These are phyloP conservation scores for Brassica napus DNA, from an alignment of 345 rosid genomes.

Conservation along the genomic window Da-Ae NC_063438.1:28164501-28165000, in stretches of 20 bases:
- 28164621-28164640: not conserved
- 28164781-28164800: constrained; percentile 49
- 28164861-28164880: constrained; percentile 43
- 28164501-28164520: constrained; percentile 33
- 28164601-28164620: constrained; percentile 1
- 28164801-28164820: constrained; percentile 41
- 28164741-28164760: constrained; percentile 7
- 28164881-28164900: constrained; percentile 52
- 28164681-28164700: not conserved
- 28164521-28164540: constrained; percentile 16
- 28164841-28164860: constrained; percentile 49
- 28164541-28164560: constrained; percentile 32
- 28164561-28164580: not conserved
- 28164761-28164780: constrained; percentile 39
- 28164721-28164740: not conserved
- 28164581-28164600: constrained; percentile 30
- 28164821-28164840: constrained; percentile 63
- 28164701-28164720: not conserved
- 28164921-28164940: constrained; percentile 27
- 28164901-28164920: constrained; percentile 38
- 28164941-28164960: constrained; percentile 38
- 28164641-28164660: not conserved
- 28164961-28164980: constrained; percentile 35
- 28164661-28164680: not conserved
- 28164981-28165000: constrained; percentile 30